Conservation (phyloP, 2,329 filamentous ascomycete species). For the Pseudovirgaria hyperparasitica region DNA sequence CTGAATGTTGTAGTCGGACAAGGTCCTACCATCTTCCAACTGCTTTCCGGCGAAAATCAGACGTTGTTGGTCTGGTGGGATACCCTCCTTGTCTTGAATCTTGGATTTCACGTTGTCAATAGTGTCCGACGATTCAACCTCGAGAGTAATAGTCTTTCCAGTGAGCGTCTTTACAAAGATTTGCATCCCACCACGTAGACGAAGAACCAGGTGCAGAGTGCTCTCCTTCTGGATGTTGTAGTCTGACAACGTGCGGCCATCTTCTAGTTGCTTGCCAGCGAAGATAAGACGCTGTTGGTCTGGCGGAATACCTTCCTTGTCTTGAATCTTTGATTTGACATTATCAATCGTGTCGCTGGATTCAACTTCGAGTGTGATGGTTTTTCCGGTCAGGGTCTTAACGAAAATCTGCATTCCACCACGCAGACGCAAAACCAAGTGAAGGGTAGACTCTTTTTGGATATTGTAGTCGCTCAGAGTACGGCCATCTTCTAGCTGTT, state of each 20-base stretch:
- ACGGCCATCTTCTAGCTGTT: slow-evolving; percentile 45
- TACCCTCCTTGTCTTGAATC: slow-evolving; percentile 69
- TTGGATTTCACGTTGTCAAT: slow-evolving; percentile 93
- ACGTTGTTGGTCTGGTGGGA: slow-evolving; percentile 88
- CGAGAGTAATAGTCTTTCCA: slow-evolving; percentile 88
- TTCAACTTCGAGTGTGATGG: slow-evolving; percentile 54
- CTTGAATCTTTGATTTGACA: slow-evolving; percentile 93
- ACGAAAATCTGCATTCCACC: slow-evolving; percentile 53
- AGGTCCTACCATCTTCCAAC: slow-evolving; percentile 78
- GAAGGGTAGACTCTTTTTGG: slow-evolving; percentile 54
- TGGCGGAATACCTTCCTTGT: slow-evolving; percentile 93
- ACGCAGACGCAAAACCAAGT: slow-evolving; percentile 62
- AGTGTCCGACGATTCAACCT: slow-evolving; percentile 79
- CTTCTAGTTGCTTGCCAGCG: slow-evolving; percentile 90
- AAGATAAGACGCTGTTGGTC: slow-evolving; percentile 96
- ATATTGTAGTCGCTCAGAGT: slow-evolving; percentile 44
- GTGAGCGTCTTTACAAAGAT: slow-evolving; percentile 47
- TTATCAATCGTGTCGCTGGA: slow-evolving; percentile 86
- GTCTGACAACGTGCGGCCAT: slow-evolving; percentile 78
- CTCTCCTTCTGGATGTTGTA: slow-evolving; percentile 96
- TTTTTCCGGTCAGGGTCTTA: slow-evolving; percentile 49
- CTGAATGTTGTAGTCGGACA: slow-evolving; percentile 95
- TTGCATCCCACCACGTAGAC: slow-evolving; percentile 68
- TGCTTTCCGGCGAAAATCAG: slow-evolving; percentile 92
- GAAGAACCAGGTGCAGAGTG: slow-evolving; percentile 73